Evolutionary conservation across 768 basidiomycete genomes (phyloP).

Genomic region (Sarcomyxa edulis): DNA sequence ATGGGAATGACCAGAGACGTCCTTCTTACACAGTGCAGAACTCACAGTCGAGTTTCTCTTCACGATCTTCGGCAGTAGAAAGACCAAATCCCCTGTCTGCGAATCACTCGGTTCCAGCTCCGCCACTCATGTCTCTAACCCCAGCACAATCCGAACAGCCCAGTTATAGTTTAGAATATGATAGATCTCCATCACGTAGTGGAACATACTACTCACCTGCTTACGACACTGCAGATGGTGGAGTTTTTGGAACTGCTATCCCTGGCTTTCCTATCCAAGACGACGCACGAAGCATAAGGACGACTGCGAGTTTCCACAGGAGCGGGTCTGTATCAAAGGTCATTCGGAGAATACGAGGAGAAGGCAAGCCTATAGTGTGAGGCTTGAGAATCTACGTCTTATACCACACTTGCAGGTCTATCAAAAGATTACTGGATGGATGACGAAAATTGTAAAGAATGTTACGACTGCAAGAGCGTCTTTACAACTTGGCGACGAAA

Average conservation of each 20-base stretch:
- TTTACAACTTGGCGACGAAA: slow-evolving; percentile 95
- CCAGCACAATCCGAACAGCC: slow-evolving; percentile 79
- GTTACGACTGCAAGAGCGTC: slow-evolving; percentile 91
- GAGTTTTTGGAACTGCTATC: slow-evolving; percentile 66
- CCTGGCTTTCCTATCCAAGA: slow-evolving; percentile 93
- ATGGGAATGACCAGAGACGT: slow-evolving; percentile 48
- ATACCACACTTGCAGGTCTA: slow-evolving; percentile 44
- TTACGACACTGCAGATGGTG: slow-evolving; percentile 51
- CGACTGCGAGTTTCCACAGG: slow-evolving; percentile 62
- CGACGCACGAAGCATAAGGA: slow-evolving; percentile 84
- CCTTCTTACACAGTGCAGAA: slow-evolving; percentile 46
- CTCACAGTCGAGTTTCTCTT: slow-evolving; percentile 41
- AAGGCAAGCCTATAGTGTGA: slow-evolving; percentile 44
- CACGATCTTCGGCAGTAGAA: slow-evolving; percentile 44
- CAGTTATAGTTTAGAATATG: slow-evolving; percentile 61
- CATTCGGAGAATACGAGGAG: slow-evolving; percentile 84
- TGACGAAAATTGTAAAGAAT: slow-evolving; percentile 92
- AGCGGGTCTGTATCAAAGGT: slow-evolving; percentile 88
- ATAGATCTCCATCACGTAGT: slow-evolving; percentile 50
- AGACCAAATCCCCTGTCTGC: slow-evolving; percentile 53
- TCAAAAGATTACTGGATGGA: slow-evolving; percentile 99
- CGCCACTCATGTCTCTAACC: slow-evolving; percentile 80
- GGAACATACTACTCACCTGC: slow-evolving; percentile 45
- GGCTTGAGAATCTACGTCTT: slow-evolving; percentile 5
- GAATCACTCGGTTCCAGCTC: slow-evolving; percentile 56